Evolutionary conservation across 2,329 filamentous ascomycete species (phyloP).

Genomic region (Calonectria pseudoturangicola): DNA sequence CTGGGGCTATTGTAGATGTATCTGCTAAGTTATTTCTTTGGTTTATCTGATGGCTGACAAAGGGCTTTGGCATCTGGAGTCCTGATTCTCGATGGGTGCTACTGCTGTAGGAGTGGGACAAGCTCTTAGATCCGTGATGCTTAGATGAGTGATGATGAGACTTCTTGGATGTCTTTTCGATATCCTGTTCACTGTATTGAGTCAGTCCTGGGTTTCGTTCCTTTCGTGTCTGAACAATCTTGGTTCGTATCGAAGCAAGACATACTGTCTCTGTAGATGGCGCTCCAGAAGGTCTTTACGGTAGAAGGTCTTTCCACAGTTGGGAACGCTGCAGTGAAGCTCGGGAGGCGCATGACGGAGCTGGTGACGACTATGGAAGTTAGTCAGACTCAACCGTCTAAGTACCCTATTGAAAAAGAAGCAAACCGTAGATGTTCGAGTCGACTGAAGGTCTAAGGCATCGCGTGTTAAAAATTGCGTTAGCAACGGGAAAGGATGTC

Average conservation of each 20-base stretch:
- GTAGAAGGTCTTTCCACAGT: conserved; percentile 75
- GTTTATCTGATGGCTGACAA: conserved; percentile 36
- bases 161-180: conserved; percentile 20
- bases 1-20: conserved; percentile 41
- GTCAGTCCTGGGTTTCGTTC: conserved; percentile 42
- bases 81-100: conserved; percentile 38
- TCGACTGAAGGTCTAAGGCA: too few relatives aligned
- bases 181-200: conserved; percentile 49
- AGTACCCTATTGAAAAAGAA: too few relatives aligned
- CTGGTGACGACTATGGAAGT: conserved; percentile 72
- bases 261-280: conserved; percentile 67
- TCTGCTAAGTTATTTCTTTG: conserved; percentile 37
- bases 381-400: too few relatives aligned
- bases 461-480: too few relatives aligned
- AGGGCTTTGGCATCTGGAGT: conserved; percentile 49
- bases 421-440: too few relatives aligned
- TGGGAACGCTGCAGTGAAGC: conserved; percentile 69
- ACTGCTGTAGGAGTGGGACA: conserved; percentile 38
- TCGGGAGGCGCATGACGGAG: conserved; percentile 74
- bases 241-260: conserved; percentile 33
- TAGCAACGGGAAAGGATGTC: too few relatives aligned
- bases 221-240: background rate
- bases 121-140: conserved; percentile 46
- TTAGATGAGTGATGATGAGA: conserved; percentile 31
- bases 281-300: conserved; percentile 76